Percentiles rank a stretch among this genome's conserved stretches.
Conservation (phyloP, 176 grass and related monocot genomes). For the Secale cereale region DNA sequence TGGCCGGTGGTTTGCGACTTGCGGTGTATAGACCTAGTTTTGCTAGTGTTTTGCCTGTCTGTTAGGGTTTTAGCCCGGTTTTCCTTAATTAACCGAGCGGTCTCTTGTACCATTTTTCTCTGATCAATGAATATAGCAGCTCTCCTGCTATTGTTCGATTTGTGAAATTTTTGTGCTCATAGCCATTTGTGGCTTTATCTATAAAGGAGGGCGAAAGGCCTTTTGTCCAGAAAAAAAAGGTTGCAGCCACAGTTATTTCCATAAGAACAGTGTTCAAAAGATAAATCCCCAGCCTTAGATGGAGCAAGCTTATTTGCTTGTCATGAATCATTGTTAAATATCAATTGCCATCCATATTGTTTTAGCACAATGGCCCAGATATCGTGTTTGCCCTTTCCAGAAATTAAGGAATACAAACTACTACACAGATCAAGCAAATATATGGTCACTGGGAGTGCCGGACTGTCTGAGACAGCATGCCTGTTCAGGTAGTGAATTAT, state of each 20-base stretch:
- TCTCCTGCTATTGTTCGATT: too few relatives aligned
- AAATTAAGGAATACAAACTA: not conserved
- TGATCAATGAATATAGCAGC: too few relatives aligned
- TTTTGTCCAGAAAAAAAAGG: not conserved
- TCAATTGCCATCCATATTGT: not conserved
- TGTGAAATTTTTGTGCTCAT: not conserved
- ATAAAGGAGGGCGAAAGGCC: not conserved
- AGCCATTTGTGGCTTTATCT: not conserved
- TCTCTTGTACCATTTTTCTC: too few relatives aligned
- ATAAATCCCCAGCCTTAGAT: not conserved
- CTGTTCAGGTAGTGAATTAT: not conserved
- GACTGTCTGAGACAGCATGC: not conserved
- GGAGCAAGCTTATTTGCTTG: not conserved
- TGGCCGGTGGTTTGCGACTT: too few relatives aligned
- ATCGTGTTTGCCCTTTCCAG: not conserved
- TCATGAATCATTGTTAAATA: not conserved
- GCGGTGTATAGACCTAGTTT: too few relatives aligned
- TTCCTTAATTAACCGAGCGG: too few relatives aligned
- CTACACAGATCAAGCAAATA: not conserved
- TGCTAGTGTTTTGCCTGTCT: too few relatives aligned
- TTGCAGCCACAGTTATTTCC: not conserved
- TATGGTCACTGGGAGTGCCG: not conserved
- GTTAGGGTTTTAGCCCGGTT: too few relatives aligned
- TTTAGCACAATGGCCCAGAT: not conserved
- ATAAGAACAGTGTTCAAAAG: not conserved